phyloP scores from a whole-genome alignment of 345 rosid species.

The Eucalyptus cladocalyx region DNA sequence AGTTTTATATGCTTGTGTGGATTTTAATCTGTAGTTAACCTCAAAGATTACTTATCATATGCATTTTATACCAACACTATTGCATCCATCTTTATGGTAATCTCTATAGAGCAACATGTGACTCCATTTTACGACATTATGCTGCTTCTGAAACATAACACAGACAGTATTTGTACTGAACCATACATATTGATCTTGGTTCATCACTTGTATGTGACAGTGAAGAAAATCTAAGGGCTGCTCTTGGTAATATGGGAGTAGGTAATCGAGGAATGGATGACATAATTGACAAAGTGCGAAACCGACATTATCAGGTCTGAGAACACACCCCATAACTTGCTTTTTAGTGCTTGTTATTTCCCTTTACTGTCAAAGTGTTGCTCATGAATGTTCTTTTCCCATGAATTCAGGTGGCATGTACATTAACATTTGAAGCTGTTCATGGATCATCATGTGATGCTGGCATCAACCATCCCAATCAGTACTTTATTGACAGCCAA shows the following conservation, averaged over 20 bases:
- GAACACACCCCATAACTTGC: background rate
- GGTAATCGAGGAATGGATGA: conserved; percentile 53
- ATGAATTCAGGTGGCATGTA: conserved; percentile 71
- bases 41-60: background rate
- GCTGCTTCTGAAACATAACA: background rate
- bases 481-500: conserved; percentile 78
- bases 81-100: background rate
- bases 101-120: background rate
- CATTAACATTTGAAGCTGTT: conserved; percentile 76
- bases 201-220: conserved; percentile 12
- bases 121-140: background rate
- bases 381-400: background rate
- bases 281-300: conserved; percentile 67
- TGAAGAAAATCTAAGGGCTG: conserved; percentile 82
- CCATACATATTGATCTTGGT: background rate
- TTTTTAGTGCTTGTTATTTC: background rate
- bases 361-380: background rate
- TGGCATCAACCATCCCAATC: conserved; percentile 92
- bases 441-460: conserved; percentile 59
- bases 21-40: background rate
- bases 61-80: background rate
- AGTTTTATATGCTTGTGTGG: background rate
- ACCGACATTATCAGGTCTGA: conserved; percentile 78
- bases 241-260: conserved; percentile 73
- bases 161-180: background rate